Percentiles rank a stretch among this genome's conserved stretches.
Evolutionary conservation across 129 eudicot genomes (phyloP).

Genomic region (Centella asiatica): DNA sequence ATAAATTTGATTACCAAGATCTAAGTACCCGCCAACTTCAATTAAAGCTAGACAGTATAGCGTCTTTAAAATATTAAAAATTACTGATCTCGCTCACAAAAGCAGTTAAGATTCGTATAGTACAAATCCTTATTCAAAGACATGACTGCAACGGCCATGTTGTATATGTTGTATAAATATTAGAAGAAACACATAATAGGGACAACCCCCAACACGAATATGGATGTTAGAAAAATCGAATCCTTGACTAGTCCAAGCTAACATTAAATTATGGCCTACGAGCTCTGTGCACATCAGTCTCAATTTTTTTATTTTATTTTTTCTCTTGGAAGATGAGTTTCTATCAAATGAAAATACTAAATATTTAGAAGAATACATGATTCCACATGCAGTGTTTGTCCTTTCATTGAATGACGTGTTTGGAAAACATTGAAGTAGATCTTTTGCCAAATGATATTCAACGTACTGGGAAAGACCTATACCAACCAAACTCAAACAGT

Average conservation of each 20-base stretch:
- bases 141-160: constrained; percentile 6
- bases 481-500: too few species aligned
- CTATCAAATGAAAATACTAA: neutral
- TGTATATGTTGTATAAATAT: too few species aligned
- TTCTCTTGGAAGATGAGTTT: constrained; percentile 1
- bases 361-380: too few species aligned
- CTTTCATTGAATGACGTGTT: neutral
- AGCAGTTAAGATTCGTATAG: neutral
- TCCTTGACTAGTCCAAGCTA: constrained; percentile 10
- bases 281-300: constrained; percentile 6
- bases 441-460: neutral
- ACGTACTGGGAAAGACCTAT: too few species aligned
- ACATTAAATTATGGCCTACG: neutral
- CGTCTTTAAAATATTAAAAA: too few species aligned
- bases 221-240: neutral
- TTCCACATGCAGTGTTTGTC: constrained; percentile 1
- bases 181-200: neutral
- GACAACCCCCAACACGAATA: constrained; percentile 14
- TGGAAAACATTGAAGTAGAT: neutral
- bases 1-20: too few species aligned
- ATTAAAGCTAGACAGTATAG: too few species aligned
- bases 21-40: too few species aligned
- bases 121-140: neutral
- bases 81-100: neutral
- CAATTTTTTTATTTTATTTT: neutral